Conservation (phyloP, 768 basidiomycete genomes). For the Rhizopogon vesiculosus region DNA sequence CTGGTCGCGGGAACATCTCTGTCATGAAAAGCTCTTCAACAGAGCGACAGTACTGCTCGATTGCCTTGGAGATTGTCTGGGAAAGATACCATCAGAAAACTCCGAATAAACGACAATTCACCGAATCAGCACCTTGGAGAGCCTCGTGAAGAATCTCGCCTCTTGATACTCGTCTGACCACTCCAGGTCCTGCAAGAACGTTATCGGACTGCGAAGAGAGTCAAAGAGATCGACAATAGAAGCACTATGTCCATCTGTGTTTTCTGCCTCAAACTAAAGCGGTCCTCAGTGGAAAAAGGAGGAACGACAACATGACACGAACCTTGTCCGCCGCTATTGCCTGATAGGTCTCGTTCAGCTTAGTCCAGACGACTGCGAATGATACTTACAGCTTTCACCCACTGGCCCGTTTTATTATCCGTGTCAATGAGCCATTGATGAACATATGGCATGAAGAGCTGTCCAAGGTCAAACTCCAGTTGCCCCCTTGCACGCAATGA, state of each 20-base stretch:
- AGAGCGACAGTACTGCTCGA: slow-evolving; percentile 87
- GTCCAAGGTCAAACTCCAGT: slow-evolving; percentile 62
- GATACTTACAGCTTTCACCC: slow-evolving; percentile 83
- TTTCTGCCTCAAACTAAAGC: slow-evolving; percentile 72
- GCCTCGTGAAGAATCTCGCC: slow-evolving; percentile 82
- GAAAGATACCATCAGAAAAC: slow-evolving; percentile 4
- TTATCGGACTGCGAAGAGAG: slow-evolving; percentile 85
- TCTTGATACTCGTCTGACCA: slow-evolving; percentile 92
- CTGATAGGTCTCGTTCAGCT: slow-evolving; percentile 28
- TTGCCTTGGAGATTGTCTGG: slow-evolving; percentile 85
- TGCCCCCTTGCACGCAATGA: slow-evolving; percentile 37
- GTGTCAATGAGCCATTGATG: slow-evolving; percentile 86
- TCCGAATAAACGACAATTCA: not conserved
- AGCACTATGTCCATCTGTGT: slow-evolving; percentile 84
- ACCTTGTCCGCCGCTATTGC: slow-evolving; percentile 86
- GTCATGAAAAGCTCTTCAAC: slow-evolving; percentile 87
- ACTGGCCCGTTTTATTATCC: slow-evolving; percentile 84
- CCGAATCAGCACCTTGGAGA: slow-evolving; percentile 65
- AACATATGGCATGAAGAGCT: slow-evolving; percentile 86
- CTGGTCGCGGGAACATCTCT: slow-evolving; percentile 90
- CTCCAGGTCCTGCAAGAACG: slow-evolving; percentile 81
- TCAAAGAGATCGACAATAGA: slow-evolving; percentile 97
- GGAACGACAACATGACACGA: slow-evolving; percentile 5
- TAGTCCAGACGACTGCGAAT: not conserved
- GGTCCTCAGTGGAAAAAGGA: slow-evolving; percentile 2